Evolutionary conservation across 352 stramenopile genomes (phyloP).

Genomic region (Phytophthora vignae): DNA sequence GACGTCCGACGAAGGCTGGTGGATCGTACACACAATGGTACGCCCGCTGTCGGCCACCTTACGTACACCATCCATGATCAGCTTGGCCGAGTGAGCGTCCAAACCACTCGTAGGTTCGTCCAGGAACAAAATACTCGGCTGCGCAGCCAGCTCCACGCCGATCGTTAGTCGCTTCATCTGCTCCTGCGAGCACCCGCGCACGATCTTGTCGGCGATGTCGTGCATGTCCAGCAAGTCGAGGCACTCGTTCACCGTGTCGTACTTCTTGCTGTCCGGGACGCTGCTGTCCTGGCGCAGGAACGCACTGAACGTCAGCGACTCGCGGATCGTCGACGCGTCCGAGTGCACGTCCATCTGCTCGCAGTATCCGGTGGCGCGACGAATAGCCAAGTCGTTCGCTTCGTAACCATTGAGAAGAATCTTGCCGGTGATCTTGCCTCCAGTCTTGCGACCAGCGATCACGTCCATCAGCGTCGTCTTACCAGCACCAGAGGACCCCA

Average conservation of each 20-base stretch:
- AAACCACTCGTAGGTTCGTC: conserved; percentile 85
- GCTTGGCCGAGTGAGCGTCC: conserved; percentile 79
- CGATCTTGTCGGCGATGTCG: conserved; percentile 47
- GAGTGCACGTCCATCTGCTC: conserved; percentile 89
- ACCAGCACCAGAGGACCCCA: conserved; percentile 55
- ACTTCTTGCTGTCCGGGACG: conserved; percentile 35
- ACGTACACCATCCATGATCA: conserved; percentile 83
- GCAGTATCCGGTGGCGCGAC: conserved; percentile 55
- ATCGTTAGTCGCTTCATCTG: conserved; percentile 61
- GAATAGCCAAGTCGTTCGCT: conserved; percentile 51
- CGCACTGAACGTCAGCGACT: conserved; percentile 45
- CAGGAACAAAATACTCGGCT: conserved; percentile 82
- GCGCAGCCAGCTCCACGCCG: conserved; percentile 71
- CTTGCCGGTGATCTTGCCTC: conserved; percentile 67
- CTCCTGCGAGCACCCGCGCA: conserved; percentile 38
- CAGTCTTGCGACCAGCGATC: conserved; percentile 32
- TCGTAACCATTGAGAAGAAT: conserved; percentile 55
- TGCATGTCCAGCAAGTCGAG: conserved; percentile 45
- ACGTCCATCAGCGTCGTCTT: conserved; percentile 31
- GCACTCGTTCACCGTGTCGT: conserved; percentile 44
- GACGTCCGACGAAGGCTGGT: conserved; percentile 89
- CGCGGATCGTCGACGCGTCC: conserved; percentile 85
- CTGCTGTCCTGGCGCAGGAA: conserved; percentile 41
- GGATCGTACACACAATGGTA: conserved; percentile 90
- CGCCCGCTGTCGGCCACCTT: conserved; percentile 72